Evolutionary conservation across 108 stramenopile genomes (phyloP), one percentile per base, ranked within the genome.

Genomic region (Cylindrotheca fusiformis): DNA sequence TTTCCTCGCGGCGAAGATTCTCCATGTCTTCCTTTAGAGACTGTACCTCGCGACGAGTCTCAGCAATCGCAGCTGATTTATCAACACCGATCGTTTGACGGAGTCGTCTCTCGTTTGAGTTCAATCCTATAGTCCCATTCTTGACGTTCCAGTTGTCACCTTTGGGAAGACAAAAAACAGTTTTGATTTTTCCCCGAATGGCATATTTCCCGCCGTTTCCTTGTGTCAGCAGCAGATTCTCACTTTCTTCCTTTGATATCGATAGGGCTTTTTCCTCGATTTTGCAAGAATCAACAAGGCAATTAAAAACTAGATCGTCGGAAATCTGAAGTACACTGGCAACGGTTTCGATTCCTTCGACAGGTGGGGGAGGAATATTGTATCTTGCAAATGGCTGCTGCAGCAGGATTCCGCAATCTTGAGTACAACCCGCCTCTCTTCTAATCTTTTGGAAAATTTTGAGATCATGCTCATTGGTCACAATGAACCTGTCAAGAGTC

Each of bases 231-330:
- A 93, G 79, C 8, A 65, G 61, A 2, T 50, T 17, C 71, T 87
- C 82, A 69, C 82, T 79, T 22, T 55, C 74, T 20, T 88, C 72
- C 60, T 80, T 88, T 25, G 79, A 76, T 6, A 61, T 69, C 6
- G 76, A 67, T 1, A 93, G 61, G 3, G 91, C 91, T 26, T 47
- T 60, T 47, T 80, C 65, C 45, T 93, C 91, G 51, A 87, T 86
- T 29, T 65, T 82, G 20, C 55, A 65, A 27, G 63, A 58, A 71
- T 94, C 93, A 22, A 90, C 86, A 6, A 94, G 76, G 44, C 73
- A 79, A 60, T 94, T 94, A 73, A 89, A 88, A 1, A 89, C 86
- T 58, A 91, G 67, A 52, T 85, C 81, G 63, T 91, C 77, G 0
- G 79, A 69, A 52, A 89, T 58, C 46, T 55, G 78, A 29, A 94